A percentile compares a stretch with the other conserved stretches of the same genome.
Conservation (phyloP, 805 yeast species). For the Maudiozyma bulderi region DNA sequence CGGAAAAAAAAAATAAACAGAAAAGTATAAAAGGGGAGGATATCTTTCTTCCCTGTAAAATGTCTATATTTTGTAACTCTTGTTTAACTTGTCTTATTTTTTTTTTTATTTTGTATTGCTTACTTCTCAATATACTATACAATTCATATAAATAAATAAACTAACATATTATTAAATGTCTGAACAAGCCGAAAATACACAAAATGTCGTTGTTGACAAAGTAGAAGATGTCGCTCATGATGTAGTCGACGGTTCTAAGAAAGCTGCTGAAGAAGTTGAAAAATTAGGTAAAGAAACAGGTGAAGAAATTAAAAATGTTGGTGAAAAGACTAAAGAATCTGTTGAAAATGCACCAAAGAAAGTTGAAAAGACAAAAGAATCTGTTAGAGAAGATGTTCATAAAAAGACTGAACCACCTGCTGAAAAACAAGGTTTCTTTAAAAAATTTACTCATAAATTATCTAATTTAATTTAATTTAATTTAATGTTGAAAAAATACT, state of each 20-base stretch:
- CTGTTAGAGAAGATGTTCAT: neutral
- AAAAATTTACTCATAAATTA: neutral
- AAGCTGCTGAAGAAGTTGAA: neutral
- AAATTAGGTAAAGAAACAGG: neutral
- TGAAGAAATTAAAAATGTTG: neutral
- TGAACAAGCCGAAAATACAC: neutral
- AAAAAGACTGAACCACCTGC: constrained; percentile 1
- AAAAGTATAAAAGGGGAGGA: too few species aligned
- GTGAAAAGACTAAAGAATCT: neutral
- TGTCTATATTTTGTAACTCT: too few species aligned
- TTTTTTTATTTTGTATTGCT: too few species aligned
- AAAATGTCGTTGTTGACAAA: neutral
- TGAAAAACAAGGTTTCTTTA: constrained; percentile 4
- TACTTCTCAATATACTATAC: too few species aligned
- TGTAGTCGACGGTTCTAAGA: neutral
- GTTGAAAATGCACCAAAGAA: neutral
- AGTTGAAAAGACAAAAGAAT: neutral
- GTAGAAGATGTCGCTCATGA: neutral
- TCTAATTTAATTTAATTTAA: neutral
- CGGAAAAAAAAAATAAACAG: too few species aligned
- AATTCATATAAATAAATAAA: neutral
- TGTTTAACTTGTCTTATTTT: too few species aligned
- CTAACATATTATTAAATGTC: neutral
- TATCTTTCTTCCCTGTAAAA: too few species aligned
- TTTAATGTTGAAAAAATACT: too few species aligned